A percentile compares a stretch with the other conserved stretches of the same genome.
phyloP scores from a whole-genome alignment of 2,329 filamentous ascomycete genomes.

The Berkeleyomyces rouxiae region DNA sequence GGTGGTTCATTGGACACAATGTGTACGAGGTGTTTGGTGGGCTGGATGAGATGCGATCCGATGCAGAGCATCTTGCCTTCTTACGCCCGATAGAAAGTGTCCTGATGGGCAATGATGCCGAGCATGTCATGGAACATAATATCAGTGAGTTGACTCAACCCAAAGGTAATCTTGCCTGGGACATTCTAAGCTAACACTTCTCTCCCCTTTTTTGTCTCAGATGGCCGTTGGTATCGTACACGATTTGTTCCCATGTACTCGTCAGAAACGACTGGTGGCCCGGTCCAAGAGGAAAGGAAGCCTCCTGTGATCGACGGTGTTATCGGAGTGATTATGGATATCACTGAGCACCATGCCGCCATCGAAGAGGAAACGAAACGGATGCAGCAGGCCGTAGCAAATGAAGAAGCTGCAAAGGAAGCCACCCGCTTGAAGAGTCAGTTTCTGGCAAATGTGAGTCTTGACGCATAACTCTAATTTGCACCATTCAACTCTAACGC shows the following conservation, averaged over 20 bases:
- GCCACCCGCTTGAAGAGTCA: slow-evolving; percentile 66
- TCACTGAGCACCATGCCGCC: slow-evolving; percentile 53
- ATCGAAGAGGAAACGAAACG: slow-evolving; percentile 48
- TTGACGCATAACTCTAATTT: neutral
- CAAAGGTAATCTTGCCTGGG: neutral
- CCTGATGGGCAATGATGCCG: slow-evolving; percentile 39
- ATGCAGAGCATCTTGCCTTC: slow-evolving; percentile 32
- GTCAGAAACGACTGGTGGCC: slow-evolving; percentile 20
- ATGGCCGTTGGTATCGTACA: slow-evolving; percentile 52
- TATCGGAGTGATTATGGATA: slow-evolving; percentile 65
- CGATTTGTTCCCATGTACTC: slow-evolving; percentile 47
- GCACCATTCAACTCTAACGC: neutral
- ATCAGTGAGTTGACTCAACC: slow-evolving; percentile 25
- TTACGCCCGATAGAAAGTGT: slow-evolving; percentile 46
- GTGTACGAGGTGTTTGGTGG: slow-evolving; percentile 48
- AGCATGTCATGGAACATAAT: slow-evolving; percentile 48
- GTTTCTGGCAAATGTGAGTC: slow-evolving; percentile 48
- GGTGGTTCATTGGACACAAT: slow-evolving; percentile 41
- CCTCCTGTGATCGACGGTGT: slow-evolving; percentile 47
- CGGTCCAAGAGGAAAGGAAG: neutral
- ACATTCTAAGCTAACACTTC: slow-evolving; percentile 2
- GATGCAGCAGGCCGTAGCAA: slow-evolving; percentile 53
- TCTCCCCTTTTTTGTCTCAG: slow-evolving; percentile 19
- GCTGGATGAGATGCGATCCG: slow-evolving; percentile 22
- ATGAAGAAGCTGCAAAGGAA: slow-evolving; percentile 64